Evolutionary conservation across 768 basidiomycete species (phyloP), one percentile per base, ranked within the genome.

Genomic region (Termitomyces sp.): DNA sequence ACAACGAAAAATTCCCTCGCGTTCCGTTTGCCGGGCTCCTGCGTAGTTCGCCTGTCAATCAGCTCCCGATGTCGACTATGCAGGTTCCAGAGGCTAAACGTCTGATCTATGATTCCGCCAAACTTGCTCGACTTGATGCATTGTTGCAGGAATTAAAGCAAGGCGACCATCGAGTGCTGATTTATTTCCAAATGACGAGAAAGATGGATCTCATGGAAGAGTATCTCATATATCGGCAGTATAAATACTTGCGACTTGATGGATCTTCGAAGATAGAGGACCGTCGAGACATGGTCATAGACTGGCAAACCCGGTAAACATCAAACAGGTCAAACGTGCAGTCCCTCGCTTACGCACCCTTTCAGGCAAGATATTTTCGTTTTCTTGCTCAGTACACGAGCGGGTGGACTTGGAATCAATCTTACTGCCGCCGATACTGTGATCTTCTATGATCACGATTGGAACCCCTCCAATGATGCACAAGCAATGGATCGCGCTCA

Each of bases 171-270:
- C 87, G 95, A 48, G 93, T 96, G 15, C 74, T 99, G 66, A 81
- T 99, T 20, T 99, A 98, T 75, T 98, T 98, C 87, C 97, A 99
- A 73, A 99, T 99, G 97, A 98, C 96, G 13, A 85, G 89, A 59
- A 99, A 98, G 97, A 97, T 99, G 88, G 95, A 98, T 70, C 78
- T 98, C 52, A 95, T 98, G 86, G 97, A 98, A 72, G 97, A 98
- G 70, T 99, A 98, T 70, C 80, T 99, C 60, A 93, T 97, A 58
- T 97, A 91, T 75, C 87, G 96, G 2, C 95, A 98, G 71, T 94
- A 94, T 78, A 95, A 94, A 72, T 97, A 98, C 69, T 76, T 97
- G 18, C 83, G 95, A 39, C 75, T 98, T 57, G 95, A 98, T 72
- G 95, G 95, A 39, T 91, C 91, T 1, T 96, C 94, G 31, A 94